Evolutionary conservation across 768 basidiomycete species (phyloP).

Genomic region (Mycena galopus): DNA sequence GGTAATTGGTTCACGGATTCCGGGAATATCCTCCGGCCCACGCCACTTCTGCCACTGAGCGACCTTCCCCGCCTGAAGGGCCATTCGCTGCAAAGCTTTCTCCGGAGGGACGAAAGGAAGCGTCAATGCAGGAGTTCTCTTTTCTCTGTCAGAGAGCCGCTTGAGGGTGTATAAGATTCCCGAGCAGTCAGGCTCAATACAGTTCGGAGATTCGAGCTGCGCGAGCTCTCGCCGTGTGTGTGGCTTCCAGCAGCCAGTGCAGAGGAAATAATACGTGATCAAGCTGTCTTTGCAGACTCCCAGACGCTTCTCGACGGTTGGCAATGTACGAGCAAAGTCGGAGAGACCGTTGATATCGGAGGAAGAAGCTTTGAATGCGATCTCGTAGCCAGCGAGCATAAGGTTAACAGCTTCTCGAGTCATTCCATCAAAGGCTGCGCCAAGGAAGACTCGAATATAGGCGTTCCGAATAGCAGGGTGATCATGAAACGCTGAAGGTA

Average conservation of each 20-base stretch:
- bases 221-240: slow-evolving; percentile 33
- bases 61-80: background rate
- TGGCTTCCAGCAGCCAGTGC: slow-evolving; percentile 37
- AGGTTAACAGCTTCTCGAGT: slow-evolving; percentile 20
- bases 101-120: slow-evolving; percentile 39
- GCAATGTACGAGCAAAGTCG: slow-evolving; percentile 38
- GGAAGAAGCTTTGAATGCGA: background rate
- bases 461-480: slow-evolving; percentile 39
- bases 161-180: slow-evolving; percentile 36
- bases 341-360: slow-evolving; percentile 27
- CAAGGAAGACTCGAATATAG: slow-evolving; percentile 40
- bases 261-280: slow-evolving; percentile 40
- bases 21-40: slow-evolving; percentile 31
- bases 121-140: slow-evolving; percentile 38
- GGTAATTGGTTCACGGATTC: background rate
- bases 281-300: slow-evolving; percentile 34
- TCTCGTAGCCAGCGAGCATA: slow-evolving; percentile 24
- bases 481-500: slow-evolving; percentile 39
- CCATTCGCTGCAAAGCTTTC: slow-evolving; percentile 31
- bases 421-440: slow-evolving; percentile 33
- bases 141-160: slow-evolving; percentile 7
- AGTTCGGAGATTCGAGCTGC: background rate
- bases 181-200: slow-evolving; percentile 20
- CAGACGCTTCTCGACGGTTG: slow-evolving; percentile 39
- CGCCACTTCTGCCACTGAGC: slow-evolving; percentile 44